Evolutionary conservation across 257 asterid genomes (phyloP), one percentile per base, ranked within the genome.

Genomic region (Petrea volubilis): DNA sequence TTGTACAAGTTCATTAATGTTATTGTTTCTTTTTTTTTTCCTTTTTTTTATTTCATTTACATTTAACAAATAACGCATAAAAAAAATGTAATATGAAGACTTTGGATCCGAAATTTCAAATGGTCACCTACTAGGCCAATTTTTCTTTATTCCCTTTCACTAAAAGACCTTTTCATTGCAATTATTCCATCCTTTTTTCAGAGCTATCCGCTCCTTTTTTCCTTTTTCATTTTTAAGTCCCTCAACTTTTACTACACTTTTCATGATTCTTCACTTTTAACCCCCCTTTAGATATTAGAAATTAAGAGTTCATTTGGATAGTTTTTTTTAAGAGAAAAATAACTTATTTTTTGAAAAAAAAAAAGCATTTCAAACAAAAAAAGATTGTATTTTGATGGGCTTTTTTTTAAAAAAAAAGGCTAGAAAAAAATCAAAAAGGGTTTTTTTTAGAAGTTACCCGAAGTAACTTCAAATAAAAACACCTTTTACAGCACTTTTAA

Each of bases 231-330:
- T 49, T 62, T 50, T 15, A 56, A 78, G 73, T 49, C 66, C 50
- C 68, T 58, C 67, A 57, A 64, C 83, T 70, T 79, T 78, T 70
- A 25, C 46, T 6, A 20, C 79, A n/a, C 75, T 62, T 72, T 72
- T 40, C 23, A 34, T 56, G 28, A 63, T 44, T 68, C 61, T 50
- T 50, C 80, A 13, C 61, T 31, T 41, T 75, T 58, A n/a, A n/a
- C 53, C 34, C 18, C 24, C 29, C 8, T 55, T 14, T 12, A 4
- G n/a, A 14, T 25, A 4, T 13, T 21, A 57, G 36, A 31, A 56
- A 18, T 50, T 25, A 34, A 24, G 7, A n/a, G n/a, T n/a, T n/a
- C n/a, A n/a, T n/a, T n/a, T n/a, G n/a, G n/a, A n/a, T n/a, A n/a
- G n/a, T n/a, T n/a, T n/a, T n/a, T n/a, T n/a, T n/a, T n/a, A n/a